Percentiles rank a stretch among this genome's conserved stretches.
Conservation (phyloP, 1,284 basidiomycete species). For the Leccinum solheimii region DNA sequence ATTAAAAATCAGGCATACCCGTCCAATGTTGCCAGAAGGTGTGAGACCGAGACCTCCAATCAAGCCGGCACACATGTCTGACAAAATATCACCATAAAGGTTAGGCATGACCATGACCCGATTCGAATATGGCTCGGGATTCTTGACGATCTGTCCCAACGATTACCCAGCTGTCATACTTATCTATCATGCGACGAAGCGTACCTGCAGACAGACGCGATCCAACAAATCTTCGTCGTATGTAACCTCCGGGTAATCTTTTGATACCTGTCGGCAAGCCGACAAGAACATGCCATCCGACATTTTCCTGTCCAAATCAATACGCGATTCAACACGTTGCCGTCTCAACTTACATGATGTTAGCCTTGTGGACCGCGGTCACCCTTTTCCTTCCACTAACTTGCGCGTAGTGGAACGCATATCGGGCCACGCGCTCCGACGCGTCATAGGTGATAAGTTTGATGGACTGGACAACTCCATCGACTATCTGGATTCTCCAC, state of each 20-base stretch:
- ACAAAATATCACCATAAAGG: slow-evolving; percentile 96
- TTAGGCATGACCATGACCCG: slow-evolving; percentile 99
- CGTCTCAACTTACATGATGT: slow-evolving; percentile 80
- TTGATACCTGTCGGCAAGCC: slow-evolving; percentile 95
- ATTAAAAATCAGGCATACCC: slow-evolving; percentile 49
- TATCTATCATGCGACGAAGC: slow-evolving; percentile 12
- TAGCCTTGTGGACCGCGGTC: slow-evolving; percentile 99
- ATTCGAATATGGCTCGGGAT: slow-evolving; percentile 93
- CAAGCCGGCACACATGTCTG: slow-evolving; percentile 98
- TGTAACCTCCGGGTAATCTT: slow-evolving; percentile 90
- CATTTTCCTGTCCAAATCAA: slow-evolving; percentile 77
- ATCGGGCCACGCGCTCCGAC: slow-evolving; percentile 97
- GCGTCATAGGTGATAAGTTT: slow-evolving; percentile 99
- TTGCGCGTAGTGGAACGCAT: slow-evolving; percentile 97
- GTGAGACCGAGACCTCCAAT: slow-evolving; percentile 98
- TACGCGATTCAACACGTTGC: slow-evolving; percentile 5
- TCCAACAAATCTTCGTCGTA: slow-evolving; percentile 99
- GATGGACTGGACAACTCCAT: slow-evolving; percentile 99
- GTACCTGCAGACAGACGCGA: slow-evolving; percentile 90
- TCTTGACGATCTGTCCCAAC: slow-evolving; percentile 76
- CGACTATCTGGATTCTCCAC: slow-evolving; percentile 65
- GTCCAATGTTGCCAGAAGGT: slow-evolving; percentile 97
- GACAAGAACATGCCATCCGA: slow-evolving; percentile 99
- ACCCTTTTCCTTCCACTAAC: slow-evolving; percentile 88
- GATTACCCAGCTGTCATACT: slow-evolving; percentile 4